A percentile compares a stretch with the other conserved stretches of the same genome.
Conservation (phyloP, 2,329 filamentous ascomycete genomes). For the Acrodontium crateriforme region DNA sequence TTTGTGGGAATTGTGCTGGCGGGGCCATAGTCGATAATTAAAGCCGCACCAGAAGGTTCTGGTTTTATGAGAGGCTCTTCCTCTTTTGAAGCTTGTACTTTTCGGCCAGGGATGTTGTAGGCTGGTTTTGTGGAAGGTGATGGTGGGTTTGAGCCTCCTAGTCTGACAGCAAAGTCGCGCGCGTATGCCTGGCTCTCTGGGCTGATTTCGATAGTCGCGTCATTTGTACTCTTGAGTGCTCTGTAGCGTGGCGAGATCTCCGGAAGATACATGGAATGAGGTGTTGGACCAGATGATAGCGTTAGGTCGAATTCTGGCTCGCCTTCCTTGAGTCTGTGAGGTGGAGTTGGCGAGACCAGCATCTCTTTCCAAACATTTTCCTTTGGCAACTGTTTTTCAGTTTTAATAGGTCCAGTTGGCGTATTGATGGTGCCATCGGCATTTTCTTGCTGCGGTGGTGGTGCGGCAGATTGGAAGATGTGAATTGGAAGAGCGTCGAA, state of each 20-base stretch:
- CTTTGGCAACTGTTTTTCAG: slow-evolving; percentile 17
- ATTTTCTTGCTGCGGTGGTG: slow-evolving; percentile 15
- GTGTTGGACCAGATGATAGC: slow-evolving; percentile 59
- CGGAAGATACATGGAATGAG: slow-evolving; percentile 74
- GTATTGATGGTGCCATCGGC: slow-evolving; percentile 29
- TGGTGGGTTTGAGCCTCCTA: slow-evolving; percentile 48
- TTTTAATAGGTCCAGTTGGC: slow-evolving; percentile 35
- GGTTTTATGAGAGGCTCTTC: slow-evolving; percentile 36
- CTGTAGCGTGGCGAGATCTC: slow-evolving; percentile 68
- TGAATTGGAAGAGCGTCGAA: slow-evolving; percentile 97
- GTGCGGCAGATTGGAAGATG: slow-evolving; percentile 64
- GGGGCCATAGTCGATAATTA: slow-evolving; percentile 94
- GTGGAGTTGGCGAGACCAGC: slow-evolving; percentile 51
- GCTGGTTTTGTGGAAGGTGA: slow-evolving; percentile 5
- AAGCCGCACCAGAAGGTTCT: slow-evolving; percentile 62
- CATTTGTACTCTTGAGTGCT: slow-evolving; percentile 51
- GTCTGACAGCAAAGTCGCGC: slow-evolving; percentile 67
- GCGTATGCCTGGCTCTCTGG: slow-evolving; percentile 74
- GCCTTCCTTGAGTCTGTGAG: slow-evolving; percentile 36
- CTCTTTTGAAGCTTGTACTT: slow-evolving; percentile 14
- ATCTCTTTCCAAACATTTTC: slow-evolving; percentile 67
- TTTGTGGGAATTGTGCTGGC: slow-evolving; percentile 66
- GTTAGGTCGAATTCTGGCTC: slow-evolving; percentile 77
- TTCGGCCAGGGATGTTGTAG: slow-evolving; percentile 10
- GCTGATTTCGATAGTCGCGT: slow-evolving; percentile 73